These are phyloP conservation scores for Bipolaris cookei DNA, from an alignment of 2,329 filamentous ascomycete species.

Conservation along the genomic window DNA sequence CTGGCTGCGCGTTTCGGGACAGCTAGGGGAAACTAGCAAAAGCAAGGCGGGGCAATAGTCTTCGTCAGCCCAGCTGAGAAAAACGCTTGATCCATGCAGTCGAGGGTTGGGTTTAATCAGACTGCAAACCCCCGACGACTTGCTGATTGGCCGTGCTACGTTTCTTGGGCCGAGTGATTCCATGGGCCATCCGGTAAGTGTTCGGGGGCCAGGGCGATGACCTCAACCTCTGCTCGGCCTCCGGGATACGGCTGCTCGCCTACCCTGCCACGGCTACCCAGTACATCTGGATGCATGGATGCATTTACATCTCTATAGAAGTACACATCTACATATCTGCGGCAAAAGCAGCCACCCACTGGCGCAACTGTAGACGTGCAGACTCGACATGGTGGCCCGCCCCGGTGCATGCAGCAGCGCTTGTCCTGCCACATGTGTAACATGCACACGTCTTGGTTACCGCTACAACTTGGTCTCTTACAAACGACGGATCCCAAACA, in stretches of 20 bases:
- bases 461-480: not conserved
- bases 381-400: not conserved
- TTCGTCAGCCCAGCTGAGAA: slow-evolving; percentile 7
- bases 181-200: slow-evolving; percentile 2
- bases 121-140: not conserved
- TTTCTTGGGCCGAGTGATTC: not conserved
- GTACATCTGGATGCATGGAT: too few relatives aligned
- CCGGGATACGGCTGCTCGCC: slow-evolving; percentile 1
- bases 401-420: not conserved
- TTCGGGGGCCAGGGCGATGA: slow-evolving; percentile 7
- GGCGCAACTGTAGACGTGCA: not conserved
- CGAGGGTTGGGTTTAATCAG: slow-evolving; percentile 9
- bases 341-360: not conserved
- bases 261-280: too few relatives aligned
- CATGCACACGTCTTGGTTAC: not conserved
- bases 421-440: not conserved
- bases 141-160: not conserved
- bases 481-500: slow-evolving; percentile 1
- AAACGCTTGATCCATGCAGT: slow-evolving; percentile 19
- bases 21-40: slow-evolving; percentile 9
- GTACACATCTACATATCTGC: not conserved
- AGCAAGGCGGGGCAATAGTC: slow-evolving; percentile 18
- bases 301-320: not conserved
- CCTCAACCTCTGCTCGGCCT: slow-evolving; percentile 6
- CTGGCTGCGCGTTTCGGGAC: slow-evolving; percentile 13